Evolutionary conservation across 2,329 filamentous ascomycete species (phyloP).

Genomic region (Alternaria panax): DNA sequence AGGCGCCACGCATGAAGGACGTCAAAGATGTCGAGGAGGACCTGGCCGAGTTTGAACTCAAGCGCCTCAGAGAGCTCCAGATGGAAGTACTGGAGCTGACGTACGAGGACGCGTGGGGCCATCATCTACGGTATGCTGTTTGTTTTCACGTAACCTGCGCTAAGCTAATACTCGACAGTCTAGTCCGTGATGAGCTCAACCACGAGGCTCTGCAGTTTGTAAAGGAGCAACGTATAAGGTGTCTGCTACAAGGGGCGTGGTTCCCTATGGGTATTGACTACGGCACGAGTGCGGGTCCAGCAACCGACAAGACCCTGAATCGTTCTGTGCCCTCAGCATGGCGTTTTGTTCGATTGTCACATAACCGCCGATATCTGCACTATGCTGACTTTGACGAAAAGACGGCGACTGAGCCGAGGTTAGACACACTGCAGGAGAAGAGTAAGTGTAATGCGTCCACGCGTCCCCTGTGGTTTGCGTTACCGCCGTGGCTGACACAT

Average conservation of each 20-base stretch:
- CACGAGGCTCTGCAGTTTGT: conserved; percentile 94
- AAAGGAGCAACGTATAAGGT: conserved; percentile 94
- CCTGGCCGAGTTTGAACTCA: conserved; percentile 81
- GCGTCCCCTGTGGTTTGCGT: conserved; percentile 21
- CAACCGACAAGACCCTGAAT: conserved; percentile 52
- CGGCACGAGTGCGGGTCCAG: conserved; percentile 56
- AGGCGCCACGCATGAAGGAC: conserved; percentile 81
- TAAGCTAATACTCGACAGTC: conserved; percentile 52
- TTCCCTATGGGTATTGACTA: conserved; percentile 68
- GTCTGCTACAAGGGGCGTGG: conserved; percentile 88
- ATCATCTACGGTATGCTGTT: conserved; percentile 70
- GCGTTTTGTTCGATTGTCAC: conserved; percentile 87
- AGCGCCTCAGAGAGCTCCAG: conserved; percentile 80
- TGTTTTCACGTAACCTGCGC: neutral
- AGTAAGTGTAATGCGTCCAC: conserved; percentile 53
- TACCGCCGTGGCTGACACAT: conserved; percentile 40
- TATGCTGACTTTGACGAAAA: conserved; percentile 82
- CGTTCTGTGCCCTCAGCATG: conserved; percentile 64
- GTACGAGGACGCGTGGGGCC: conserved; percentile 94
- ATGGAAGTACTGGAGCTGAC: conserved; percentile 91
- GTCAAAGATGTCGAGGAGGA: conserved; percentile 90
- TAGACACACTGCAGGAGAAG: conserved; percentile 79
- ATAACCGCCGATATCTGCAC: conserved; percentile 89
- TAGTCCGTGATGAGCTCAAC: conserved; percentile 89
- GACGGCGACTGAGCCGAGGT: conserved; percentile 68